Evolutionary conservation across 106 monocot species (phyloP).

Genomic region (Dioscorea alata): DNA sequence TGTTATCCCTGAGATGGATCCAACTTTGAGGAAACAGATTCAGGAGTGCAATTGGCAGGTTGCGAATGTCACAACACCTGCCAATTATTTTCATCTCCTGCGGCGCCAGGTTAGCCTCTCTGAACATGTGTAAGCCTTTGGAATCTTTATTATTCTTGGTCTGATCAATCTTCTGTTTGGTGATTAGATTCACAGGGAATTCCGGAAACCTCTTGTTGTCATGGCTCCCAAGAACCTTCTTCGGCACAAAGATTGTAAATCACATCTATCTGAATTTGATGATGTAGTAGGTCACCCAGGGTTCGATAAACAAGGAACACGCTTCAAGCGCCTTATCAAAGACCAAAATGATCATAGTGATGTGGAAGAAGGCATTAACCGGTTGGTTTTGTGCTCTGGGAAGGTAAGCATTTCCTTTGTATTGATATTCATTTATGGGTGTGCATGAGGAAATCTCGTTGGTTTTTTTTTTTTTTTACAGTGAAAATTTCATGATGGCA

Average conservation of each 20-base stretch:
- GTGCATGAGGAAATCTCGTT: neutral
- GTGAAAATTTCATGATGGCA: neutral
- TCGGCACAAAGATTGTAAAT: slow-evolving; percentile 94
- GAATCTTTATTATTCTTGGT: neutral
- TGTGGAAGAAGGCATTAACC: slow-evolving; percentile 80
- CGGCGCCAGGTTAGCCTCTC: slow-evolving; percentile 67
- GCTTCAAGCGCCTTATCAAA: slow-evolving; percentile 96
- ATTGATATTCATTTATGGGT: neutral
- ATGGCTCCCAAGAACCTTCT: slow-evolving; percentile 94
- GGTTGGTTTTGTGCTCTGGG: slow-evolving; percentile 86
- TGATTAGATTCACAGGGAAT: slow-evolving; percentile 86
- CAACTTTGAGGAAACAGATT: slow-evolving; percentile 90
- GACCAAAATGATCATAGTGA: slow-evolving; percentile 79
- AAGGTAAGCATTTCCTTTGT: slow-evolving; percentile 42
- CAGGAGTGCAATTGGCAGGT: slow-evolving; percentile 99
- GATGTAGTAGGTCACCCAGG: slow-evolving; percentile 87
- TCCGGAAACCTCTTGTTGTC: slow-evolving; percentile 90
- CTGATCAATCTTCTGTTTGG: slow-evolving; percentile 2
- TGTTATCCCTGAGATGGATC: slow-evolving; percentile 95
- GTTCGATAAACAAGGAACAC: slow-evolving; percentile 98
- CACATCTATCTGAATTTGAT: slow-evolving; percentile 92
- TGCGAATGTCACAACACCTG: slow-evolving; percentile 93
- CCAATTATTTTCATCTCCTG: slow-evolving; percentile 97
- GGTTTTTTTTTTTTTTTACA: neutral
- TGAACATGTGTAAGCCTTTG: neutral